phyloP scores from a whole-genome alignment of 2,329 filamentous ascomycete genomes.

The Thermomyces lanuginosus region DNA sequence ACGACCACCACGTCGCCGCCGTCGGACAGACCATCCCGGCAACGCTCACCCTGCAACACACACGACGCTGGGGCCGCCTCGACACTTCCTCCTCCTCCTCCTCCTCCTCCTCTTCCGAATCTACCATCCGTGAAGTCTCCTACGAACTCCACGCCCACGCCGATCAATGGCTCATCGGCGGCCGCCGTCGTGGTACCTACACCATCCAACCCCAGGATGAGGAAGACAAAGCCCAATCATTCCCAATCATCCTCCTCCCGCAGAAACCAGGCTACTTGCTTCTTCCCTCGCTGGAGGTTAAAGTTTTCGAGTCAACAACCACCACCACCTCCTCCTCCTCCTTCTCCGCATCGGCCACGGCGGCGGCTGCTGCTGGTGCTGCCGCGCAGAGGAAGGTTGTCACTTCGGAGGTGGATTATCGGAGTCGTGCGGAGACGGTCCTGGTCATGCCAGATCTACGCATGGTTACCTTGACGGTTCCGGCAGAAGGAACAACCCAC shows the following conservation, averaged over 20 bases:
- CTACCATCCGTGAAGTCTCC: conserved; percentile 46
- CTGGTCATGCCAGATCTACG: conserved; percentile 54
- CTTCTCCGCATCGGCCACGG: too few relatives aligned
- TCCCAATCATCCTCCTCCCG: conserved; percentile 64
- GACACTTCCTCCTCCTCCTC: too few relatives aligned
- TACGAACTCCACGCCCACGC: conserved; percentile 63
- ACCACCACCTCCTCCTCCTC: conserved; percentile 7
- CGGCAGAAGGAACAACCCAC: too few relatives aligned
- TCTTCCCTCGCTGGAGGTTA: conserved; percentile 63
- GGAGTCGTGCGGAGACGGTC: conserved; percentile 61
- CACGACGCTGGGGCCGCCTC: conserved; percentile 37
- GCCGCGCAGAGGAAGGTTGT: conserved; percentile 21
- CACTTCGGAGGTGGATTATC: conserved; percentile 62
- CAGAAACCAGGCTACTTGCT: conserved; percentile 62
- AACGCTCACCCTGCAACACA: conserved; percentile 36
- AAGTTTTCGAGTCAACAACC: conserved; percentile 36
- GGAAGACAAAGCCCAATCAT: conserved; percentile 33
- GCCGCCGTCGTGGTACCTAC: conserved; percentile 64
- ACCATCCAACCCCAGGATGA: too few relatives aligned
- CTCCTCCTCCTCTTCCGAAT: conserved; percentile 2
- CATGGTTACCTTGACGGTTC: conserved; percentile 60
- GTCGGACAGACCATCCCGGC: conserved; percentile 34
- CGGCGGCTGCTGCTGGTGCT: conserved; percentile 4
- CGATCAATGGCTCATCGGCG: conserved; percentile 74
- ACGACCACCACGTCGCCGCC: conserved; percentile 20